phyloP scores from a whole-genome alignment of 225 moss, liverwort and hornwort species.

The Takakia lepidozioides region DNA sequence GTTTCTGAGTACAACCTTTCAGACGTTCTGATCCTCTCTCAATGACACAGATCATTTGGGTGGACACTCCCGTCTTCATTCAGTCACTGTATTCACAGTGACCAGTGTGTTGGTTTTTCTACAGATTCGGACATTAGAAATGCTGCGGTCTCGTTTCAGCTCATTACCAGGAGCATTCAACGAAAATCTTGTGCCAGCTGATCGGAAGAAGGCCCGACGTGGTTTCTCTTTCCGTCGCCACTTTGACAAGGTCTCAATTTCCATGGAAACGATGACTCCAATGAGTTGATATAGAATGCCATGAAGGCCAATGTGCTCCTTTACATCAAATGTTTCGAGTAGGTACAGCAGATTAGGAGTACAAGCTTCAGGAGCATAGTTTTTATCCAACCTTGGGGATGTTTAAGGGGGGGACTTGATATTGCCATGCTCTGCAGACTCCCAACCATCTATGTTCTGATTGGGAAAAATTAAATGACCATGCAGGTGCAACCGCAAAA shows the following conservation, averaged over 20 bases:
- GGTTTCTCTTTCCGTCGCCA: conserved; percentile 58
- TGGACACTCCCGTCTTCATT: too few species aligned
- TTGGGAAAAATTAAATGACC: too few species aligned
- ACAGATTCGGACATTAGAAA: conserved; percentile 88
- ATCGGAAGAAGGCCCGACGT: conserved; percentile 37
- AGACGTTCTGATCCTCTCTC: background rate
- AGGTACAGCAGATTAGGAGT: background rate
- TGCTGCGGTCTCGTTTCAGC: conserved; percentile 89
- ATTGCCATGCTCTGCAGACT: too few species aligned
- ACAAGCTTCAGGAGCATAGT: background rate
- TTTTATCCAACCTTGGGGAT: too few species aligned
- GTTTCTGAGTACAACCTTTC: too few species aligned
- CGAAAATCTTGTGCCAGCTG: conserved; percentile 74
- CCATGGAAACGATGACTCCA: too few species aligned
- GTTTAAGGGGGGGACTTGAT: too few species aligned
- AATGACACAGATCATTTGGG: too few species aligned
- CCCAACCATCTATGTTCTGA: too few species aligned
- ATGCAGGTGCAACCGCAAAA: conserved; percentile 51
- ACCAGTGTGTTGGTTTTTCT: background rate
- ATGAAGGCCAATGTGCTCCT: too few species aligned
- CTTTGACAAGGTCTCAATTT: conserved; percentile 75
- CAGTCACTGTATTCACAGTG: too few species aligned
- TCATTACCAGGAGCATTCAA: conserved; percentile 93
- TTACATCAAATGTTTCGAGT: background rate
- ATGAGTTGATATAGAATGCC: too few species aligned